Evolutionary conservation across 208 protist species (phyloP).

Genomic region (Leishmania turanica): DNA sequence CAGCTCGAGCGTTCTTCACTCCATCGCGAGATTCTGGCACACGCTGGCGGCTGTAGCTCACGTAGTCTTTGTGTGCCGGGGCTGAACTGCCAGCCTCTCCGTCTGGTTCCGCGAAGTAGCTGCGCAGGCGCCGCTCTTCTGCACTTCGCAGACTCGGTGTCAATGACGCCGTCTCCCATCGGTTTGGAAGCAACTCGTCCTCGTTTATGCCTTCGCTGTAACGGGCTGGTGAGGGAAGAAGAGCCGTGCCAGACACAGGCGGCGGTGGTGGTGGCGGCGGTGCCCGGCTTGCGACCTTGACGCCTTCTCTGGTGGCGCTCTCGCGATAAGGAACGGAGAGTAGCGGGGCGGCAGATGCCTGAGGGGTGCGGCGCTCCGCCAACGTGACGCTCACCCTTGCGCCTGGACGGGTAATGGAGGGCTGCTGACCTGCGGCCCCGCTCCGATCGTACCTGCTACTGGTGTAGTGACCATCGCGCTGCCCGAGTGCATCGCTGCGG

Average conservation of each 20-base stretch:
- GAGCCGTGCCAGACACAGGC: not conserved
- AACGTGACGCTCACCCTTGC: not conserved
- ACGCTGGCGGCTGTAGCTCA: not conserved
- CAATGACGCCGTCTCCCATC: constrained; percentile 33
- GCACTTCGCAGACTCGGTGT: constrained; percentile 19
- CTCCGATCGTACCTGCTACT: not conserved
- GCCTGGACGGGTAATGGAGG: not conserved
- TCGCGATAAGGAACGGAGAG: constrained; percentile 6
- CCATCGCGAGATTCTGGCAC: not conserved
- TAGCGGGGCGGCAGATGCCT: not conserved
- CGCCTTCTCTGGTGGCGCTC: not conserved
- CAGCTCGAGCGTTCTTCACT: not conserved
- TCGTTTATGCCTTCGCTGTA: not conserved
- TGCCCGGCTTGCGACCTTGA: not conserved
- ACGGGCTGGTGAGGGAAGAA: constrained; percentile 3
- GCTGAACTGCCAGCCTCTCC: not conserved
- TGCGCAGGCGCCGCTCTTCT: constrained; percentile 21
- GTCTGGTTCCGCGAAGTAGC: constrained; percentile 17
- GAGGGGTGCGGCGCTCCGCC: not conserved
- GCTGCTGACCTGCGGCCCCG: not conserved
- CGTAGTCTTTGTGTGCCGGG: not conserved
- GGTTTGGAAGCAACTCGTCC: not conserved
- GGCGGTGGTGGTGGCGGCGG: constrained; percentile 6
- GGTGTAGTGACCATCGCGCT: not conserved
- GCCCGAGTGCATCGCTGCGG: not conserved